These are phyloP conservation scores for Tetrapyrgos nigripes DNA, from an alignment of 1,284 basidiomycete genomes.

Conservation along the genomic window DNA sequence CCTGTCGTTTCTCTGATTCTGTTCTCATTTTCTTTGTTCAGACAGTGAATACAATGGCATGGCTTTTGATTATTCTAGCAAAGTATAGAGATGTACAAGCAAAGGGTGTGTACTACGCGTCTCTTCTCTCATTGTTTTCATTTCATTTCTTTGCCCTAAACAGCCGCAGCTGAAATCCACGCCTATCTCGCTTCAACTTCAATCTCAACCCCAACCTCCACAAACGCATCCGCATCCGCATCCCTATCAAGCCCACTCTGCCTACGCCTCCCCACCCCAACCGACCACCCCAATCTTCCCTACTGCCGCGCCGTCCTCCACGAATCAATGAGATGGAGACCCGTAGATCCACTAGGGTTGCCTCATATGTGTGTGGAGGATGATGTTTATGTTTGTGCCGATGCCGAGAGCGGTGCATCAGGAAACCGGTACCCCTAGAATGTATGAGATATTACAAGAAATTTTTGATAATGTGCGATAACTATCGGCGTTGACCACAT, in stretches of 20 bases:
- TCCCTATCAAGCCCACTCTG: too few relatives aligned
- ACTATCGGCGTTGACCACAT: too few relatives aligned
- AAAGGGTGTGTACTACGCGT: background rate
- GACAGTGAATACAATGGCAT: background rate
- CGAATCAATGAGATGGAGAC: constrained; percentile 17
- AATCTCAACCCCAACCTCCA: background rate
- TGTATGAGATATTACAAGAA: too few relatives aligned
- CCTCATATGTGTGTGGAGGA: constrained; percentile 18
- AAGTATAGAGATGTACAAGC: background rate
- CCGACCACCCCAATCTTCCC: constrained; percentile 8
- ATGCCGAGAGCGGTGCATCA: too few relatives aligned
- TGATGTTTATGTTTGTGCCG: background rate
- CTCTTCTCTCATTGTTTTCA: background rate
- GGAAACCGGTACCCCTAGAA: too few relatives aligned
- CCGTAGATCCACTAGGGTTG: constrained; percentile 15
- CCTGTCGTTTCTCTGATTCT: too few relatives aligned
- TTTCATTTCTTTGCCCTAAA: background rate
- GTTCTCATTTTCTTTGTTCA: too few relatives aligned
- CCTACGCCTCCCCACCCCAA: constrained; percentile 25
- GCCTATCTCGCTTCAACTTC: background rate
- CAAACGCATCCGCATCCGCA: too few relatives aligned
- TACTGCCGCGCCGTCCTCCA: constrained; percentile 10
- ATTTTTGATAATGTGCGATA: too few relatives aligned
- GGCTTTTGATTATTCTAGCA: background rate
- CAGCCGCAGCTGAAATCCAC: background rate